Conservation (phyloP, 768 basidiomycete genomes). For the Tubosaeta sp. region DNA sequence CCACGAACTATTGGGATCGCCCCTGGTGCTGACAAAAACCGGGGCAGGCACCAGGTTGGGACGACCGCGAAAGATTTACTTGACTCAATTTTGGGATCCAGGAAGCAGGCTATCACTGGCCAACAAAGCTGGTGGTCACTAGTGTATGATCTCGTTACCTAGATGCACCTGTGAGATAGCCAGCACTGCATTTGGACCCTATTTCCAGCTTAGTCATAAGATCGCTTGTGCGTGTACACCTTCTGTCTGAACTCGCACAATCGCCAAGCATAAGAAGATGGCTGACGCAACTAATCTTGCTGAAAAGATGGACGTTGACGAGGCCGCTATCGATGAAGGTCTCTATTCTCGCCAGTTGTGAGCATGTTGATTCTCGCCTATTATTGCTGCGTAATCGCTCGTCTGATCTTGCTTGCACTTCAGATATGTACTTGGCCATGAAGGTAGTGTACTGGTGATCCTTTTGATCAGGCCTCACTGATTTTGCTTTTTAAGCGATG, state of each 20-base stretch:
- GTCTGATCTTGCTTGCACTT: constrained; percentile 15
- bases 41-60: not conserved
- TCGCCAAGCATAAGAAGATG: constrained; percentile 25
- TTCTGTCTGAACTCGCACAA: constrained; percentile 4
- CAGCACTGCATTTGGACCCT: not conserved
- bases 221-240: not conserved
- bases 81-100: constrained; percentile 23
- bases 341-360: constrained; percentile 91
- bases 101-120: not conserved
- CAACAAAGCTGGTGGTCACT: not conserved
- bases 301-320: constrained; percentile 80
- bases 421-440: constrained; percentile 94
- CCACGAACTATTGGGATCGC: constrained; percentile 27
- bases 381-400: constrained; percentile 14
- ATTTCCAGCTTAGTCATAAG: not conserved
- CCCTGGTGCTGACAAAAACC: constrained; percentile 19
- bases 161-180: not conserved
- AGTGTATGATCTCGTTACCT: not conserved
- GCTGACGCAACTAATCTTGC: constrained; percentile 32
- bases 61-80: constrained; percentile 26
- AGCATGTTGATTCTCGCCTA: constrained; percentile 32
- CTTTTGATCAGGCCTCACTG: constrained; percentile 7
- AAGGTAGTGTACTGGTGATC: constrained; percentile 51
- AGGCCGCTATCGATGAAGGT: constrained; percentile 87
- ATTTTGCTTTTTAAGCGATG: constrained; percentile 69